Evolutionary conservation across 495 filamentous ascomycete species (phyloP).

Genomic region (Lophiotrema nucula): DNA sequence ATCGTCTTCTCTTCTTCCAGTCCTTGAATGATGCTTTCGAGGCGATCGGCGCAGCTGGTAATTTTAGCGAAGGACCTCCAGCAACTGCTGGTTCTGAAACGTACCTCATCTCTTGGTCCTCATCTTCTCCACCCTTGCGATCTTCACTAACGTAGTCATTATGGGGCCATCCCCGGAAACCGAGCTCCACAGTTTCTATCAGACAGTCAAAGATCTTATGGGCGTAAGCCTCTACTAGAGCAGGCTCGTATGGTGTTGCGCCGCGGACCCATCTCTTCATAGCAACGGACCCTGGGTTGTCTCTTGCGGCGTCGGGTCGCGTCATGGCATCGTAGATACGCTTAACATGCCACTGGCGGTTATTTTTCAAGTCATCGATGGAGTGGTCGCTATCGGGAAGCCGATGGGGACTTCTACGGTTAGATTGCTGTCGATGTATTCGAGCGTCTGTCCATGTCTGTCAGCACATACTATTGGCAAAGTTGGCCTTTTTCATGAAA

Average conservation of each 20-base stretch:
- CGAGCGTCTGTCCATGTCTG: too few relatives aligned
- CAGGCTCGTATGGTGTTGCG: constrained; percentile 1
- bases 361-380: not conserved
- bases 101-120: constrained; percentile 20
- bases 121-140: constrained; percentile 21
- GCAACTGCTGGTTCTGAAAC: too few relatives aligned
- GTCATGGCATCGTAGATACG: constrained; percentile 26
- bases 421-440: too few relatives aligned
- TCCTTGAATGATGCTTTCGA: constrained; percentile 18
- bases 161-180: constrained; percentile 18
- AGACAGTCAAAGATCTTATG: constrained; percentile 23
- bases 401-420: constrained; percentile 17
- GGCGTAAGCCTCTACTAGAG: constrained; percentile 18
- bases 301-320: constrained; percentile 19
- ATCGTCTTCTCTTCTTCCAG: constrained; percentile 31
- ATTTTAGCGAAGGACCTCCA: too few relatives aligned
- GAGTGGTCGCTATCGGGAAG: constrained; percentile 6
- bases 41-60: constrained; percentile 14
- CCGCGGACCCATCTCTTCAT: constrained; percentile 21
- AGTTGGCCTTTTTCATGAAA: not conserved
- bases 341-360: constrained; percentile 10
- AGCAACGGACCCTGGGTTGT: constrained; percentile 17
- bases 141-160: constrained; percentile 20
- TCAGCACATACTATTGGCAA: not conserved
- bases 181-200: constrained; percentile 9